Evolutionary conservation across 495 filamentous ascomycete species (phyloP), one percentile per base, ranked within the genome.

Genomic region (Lasiosphaeria miniovina): DNA sequence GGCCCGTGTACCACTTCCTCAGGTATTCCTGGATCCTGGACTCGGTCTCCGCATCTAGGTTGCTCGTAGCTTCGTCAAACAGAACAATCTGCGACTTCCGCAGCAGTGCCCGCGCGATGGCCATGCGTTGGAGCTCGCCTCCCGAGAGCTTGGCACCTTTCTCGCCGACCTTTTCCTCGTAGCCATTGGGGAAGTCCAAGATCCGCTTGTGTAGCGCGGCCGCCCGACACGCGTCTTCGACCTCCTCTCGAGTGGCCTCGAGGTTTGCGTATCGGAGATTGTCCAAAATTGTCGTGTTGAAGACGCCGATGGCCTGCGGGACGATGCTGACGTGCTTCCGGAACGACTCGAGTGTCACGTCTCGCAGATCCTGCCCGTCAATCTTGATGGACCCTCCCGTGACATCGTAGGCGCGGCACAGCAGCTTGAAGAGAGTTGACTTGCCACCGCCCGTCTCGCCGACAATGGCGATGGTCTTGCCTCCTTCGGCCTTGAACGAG

Each of bases 301-400:
- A 81, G 6, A 82, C 63, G 1, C 62, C 70, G 1, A 78, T 73
- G 15, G 79, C 72, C 58, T 82, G 76, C 10, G 66, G 62, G 3
- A 82, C 78, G 7, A 80, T 68, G 45, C 66, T 60, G 12, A 73
- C 65, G 35, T 48, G 55, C 75, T 78, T 17, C 49, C 34, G 10
- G 54, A 63, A 17, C 71, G 75, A 56, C 49, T 83, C 85, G 24
- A 93, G 76, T 3, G 89, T 89, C 58, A 93, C 92, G 14, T 76
- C 75, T 38, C 87, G 83, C 66, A 93, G 87, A 67, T 94, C 86
- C 15, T 93, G 77, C 40, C 82, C 86, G 62, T 95, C 90, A 59
- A 93, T 86, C n/a, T 88, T 55, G 61, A 95, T 92, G 62, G 83
- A 83, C 45, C 90, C 90, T 49, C 80, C 77, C 61, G 90, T 89